Evolutionary conservation across 257 asterid species (phyloP).

Genomic region (Craterostigma plantagineum): DNA sequence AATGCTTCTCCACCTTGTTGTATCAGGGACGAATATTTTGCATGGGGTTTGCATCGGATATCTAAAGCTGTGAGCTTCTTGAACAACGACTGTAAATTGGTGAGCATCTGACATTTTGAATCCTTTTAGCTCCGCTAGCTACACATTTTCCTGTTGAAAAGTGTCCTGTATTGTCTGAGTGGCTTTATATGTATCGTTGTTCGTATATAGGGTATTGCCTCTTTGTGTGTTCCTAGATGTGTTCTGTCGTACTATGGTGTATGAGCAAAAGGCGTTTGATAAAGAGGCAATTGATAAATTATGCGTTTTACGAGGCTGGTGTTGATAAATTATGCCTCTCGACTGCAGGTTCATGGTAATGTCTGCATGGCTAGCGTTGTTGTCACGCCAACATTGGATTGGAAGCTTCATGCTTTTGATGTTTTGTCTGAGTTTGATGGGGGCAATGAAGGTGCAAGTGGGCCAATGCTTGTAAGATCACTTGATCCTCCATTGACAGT

Average conservation of each 20-base stretch:
- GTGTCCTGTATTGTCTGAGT: no score
- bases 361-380: conserved; percentile 96
- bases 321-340: no score
- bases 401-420: conserved; percentile 97
- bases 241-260: no score
- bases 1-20: conserved; percentile 5
- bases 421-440: conserved; percentile 95
- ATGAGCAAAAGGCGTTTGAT: no score
- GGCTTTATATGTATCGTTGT: no score
- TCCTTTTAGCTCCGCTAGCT: no score
- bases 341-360: conserved; percentile 89
- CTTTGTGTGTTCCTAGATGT: no score
- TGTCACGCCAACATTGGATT: conserved; percentile 91
- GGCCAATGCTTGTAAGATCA: conserved; percentile 80
- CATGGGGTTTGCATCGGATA: conserved; percentile 98
- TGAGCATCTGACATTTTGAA: conserved; percentile 4
- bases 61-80: conserved; percentile 98
- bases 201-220: no score
- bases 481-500: conserved; percentile 4
- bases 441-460: conserved; percentile 57
- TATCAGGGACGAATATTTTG: conserved; percentile 82
- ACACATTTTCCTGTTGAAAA: no score
- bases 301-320: no score
- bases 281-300: no score
- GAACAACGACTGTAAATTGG: conserved; percentile 95